phyloP scores from a whole-genome alignment of 306 rosid genomes.

The Luffa acutangula region DNA sequence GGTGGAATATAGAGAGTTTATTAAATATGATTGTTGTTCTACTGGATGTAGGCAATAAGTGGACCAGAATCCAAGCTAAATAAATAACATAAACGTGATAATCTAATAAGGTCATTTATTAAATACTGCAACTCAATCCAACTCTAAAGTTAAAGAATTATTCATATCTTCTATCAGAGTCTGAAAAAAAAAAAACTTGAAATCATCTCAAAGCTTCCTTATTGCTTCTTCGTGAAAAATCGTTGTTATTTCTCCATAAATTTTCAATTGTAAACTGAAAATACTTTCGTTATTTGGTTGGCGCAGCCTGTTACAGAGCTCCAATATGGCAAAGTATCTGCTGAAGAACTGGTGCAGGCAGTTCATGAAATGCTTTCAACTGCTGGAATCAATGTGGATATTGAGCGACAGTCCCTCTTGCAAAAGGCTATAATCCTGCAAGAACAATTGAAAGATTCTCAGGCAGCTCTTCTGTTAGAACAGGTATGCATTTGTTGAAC shows the following conservation, averaged over 20 bases:
- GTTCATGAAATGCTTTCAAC: constrained; percentile 90
- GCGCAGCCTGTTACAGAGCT: constrained; percentile 38
- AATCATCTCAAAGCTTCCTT: neutral
- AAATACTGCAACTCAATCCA: neutral
- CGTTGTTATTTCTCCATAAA: neutral
- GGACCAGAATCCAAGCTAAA: neutral
- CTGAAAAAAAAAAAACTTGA: neutral
- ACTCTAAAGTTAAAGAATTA: neutral
- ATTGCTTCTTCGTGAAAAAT: neutral
- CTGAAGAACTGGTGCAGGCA: constrained; percentile 83
- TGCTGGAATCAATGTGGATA: constrained; percentile 80
- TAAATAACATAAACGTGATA: neutral
- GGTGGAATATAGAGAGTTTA: neutral
- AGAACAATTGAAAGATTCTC: constrained; percentile 77
- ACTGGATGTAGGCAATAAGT: neutral
- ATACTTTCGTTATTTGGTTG: constrained; percentile 21
- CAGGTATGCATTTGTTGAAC: constrained; percentile 49
- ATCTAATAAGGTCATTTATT: neutral
- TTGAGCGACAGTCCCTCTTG: constrained; percentile 69
- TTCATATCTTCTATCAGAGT: neutral
- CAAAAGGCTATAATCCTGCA: constrained; percentile 64
- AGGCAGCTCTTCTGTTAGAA: constrained; percentile 67
- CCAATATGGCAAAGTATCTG: constrained; percentile 71
- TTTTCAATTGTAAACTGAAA: neutral
- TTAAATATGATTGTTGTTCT: neutral